Evolutionary conservation across 257 asterid genomes (phyloP).

Genomic region (Solanum okadae): DNA sequence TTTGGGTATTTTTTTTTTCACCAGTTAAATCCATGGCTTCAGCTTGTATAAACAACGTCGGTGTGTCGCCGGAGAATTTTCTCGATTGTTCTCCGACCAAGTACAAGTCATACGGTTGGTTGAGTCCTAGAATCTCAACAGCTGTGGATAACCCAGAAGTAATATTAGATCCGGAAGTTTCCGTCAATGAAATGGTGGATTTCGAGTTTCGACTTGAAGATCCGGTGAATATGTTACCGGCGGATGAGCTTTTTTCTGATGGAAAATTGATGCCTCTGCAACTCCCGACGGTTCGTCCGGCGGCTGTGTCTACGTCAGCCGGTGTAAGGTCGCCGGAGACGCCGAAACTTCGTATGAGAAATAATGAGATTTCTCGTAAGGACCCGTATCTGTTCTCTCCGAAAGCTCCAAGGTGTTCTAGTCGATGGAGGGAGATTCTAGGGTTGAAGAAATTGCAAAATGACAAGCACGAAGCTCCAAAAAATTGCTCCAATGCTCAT

Average conservation of each 20-base stretch:
- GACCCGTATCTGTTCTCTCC: constrained; percentile 32
- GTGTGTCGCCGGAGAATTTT: constrained; percentile 47
- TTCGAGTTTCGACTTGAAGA: constrained; percentile 37
- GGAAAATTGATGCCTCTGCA: constrained; percentile 32
- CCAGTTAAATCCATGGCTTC: constrained; percentile 40
- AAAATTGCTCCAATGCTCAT: background rate
- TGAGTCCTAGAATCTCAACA: constrained; percentile 38
- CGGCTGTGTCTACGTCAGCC: background rate
- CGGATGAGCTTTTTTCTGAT: constrained; percentile 37
- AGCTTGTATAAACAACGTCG: constrained; percentile 54
- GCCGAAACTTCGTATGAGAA: constrained; percentile 7
- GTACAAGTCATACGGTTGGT: constrained; percentile 44
- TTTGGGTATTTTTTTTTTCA: background rate
- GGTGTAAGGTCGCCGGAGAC: background rate
- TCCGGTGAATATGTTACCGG: constrained; percentile 31
- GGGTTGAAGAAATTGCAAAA: constrained; percentile 19
- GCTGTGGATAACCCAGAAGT: background rate
- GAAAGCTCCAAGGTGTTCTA: constrained; percentile 36
- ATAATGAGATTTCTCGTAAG: constrained; percentile 4
- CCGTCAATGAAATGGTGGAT: constrained; percentile 12
- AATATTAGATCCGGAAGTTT: constrained; percentile 14
- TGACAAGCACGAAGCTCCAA: background rate
- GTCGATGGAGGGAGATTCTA: constrained; percentile 36
- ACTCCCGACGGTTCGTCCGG: constrained; percentile 4
- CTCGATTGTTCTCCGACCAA: constrained; percentile 40